A percentile compares a stretch with the other conserved stretches of the same genome.
These are phyloP conservation scores for Helichrysum umbraculigerum DNA, from an alignment of 129 eudicot species.

Conservation along the genomic window DNA sequence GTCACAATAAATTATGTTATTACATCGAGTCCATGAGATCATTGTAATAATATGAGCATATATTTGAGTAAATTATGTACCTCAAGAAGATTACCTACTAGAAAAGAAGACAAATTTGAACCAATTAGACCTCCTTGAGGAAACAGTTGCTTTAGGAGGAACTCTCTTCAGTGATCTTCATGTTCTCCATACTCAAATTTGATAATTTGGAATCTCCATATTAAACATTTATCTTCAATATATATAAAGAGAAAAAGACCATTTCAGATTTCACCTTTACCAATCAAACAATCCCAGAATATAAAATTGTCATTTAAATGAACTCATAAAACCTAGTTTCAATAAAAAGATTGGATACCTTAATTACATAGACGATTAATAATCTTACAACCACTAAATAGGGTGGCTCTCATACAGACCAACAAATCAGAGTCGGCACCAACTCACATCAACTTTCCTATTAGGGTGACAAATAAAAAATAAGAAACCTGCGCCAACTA, in stretches of 20 bases:
- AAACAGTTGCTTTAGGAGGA: too few species aligned
- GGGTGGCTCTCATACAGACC: constrained; percentile 7
- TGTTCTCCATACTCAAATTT: constrained; percentile 15
- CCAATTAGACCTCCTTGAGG: too few species aligned
- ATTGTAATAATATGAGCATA: too few species aligned
- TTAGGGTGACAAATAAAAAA: constrained; percentile 1
- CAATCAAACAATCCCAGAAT: not conserved
- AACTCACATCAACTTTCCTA: not conserved
- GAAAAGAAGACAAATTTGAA: too few species aligned
- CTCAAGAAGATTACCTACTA: too few species aligned
- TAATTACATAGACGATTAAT: constrained; percentile 10
- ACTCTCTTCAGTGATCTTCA: too few species aligned
- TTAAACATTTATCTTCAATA: constrained; percentile 22
- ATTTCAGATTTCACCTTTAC: constrained; percentile 15
- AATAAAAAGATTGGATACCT: constrained; percentile 10
- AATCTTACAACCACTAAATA: not conserved
- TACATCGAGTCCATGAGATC: too few species aligned
- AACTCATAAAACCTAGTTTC: constrained; percentile 11
- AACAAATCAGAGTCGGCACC: constrained; percentile 1
- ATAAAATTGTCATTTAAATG: not conserved
- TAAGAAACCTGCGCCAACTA: constrained; percentile 1
- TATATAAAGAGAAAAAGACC: not conserved
- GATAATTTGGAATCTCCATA: constrained; percentile 13
- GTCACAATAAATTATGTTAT: too few species aligned
- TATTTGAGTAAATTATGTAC: too few species aligned